Evolutionary conservation across 2,329 filamentous ascomycete species (phyloP).

Genomic region (Verticillium zaregamsianum): DNA sequence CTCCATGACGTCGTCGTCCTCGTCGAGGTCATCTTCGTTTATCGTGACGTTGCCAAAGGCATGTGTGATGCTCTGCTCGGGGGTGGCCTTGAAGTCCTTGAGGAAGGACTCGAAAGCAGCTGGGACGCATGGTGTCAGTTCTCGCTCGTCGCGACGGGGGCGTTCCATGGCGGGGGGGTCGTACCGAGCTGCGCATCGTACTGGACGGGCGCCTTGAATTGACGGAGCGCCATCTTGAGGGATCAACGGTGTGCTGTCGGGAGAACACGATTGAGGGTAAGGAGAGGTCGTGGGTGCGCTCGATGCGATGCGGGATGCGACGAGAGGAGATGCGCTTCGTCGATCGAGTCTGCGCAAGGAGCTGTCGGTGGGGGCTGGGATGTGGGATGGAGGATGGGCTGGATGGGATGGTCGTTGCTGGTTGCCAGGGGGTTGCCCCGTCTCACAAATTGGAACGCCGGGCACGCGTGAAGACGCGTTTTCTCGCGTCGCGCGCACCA

Average conservation of each 20-base stretch:
- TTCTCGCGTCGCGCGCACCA: constrained; percentile 16
- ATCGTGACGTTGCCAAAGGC: constrained; percentile 82
- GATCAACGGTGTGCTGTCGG: not conserved
- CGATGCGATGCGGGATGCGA: not conserved
- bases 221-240: constrained; percentile 75
- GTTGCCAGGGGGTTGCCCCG: constrained; percentile 14
- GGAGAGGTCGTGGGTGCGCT: not conserved
- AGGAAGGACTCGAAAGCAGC: constrained; percentile 86
- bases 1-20: constrained; percentile 91
- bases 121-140: constrained; percentile 26
- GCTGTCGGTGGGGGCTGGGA: constrained; percentile 18
- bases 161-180: constrained; percentile 22
- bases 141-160: constrained; percentile 3
- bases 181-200: constrained; percentile 82
- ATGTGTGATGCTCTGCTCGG: constrained; percentile 66
- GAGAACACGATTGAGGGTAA: not conserved
- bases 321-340: not conserved
- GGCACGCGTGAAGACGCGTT: constrained; percentile 14
- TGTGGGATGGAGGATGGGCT: constrained; percentile 6
- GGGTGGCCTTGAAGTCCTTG: constrained; percentile 78
- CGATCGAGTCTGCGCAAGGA: not conserved
- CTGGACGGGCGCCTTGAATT: constrained; percentile 73
- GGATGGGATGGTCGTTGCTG: not conserved
- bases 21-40: constrained; percentile 79
- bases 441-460: constrained; percentile 11